phyloP scores from a whole-genome alignment of 345 rosid genomes.

The Aurinia saxatilis region DNA sequence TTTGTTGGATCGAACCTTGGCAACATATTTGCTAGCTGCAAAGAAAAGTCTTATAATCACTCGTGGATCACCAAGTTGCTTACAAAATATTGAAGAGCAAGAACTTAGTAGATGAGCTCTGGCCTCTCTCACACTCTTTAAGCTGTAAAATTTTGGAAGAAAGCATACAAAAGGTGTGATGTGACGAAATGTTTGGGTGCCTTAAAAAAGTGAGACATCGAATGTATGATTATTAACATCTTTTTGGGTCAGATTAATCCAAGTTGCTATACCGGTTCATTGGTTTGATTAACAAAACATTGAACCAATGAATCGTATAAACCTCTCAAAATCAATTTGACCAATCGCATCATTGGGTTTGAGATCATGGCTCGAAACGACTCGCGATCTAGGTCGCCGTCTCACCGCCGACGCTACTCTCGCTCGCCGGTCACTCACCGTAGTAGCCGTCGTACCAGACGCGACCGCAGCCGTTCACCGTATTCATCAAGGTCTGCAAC shows the following conservation, averaged over 20 bases:
- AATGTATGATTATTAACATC: no score
- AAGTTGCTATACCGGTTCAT: neutral
- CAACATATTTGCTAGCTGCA: slow-evolving; percentile 37
- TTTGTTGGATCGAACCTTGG: slow-evolving; percentile 55
- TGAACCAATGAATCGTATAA: neutral
- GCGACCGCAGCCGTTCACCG: slow-evolving; percentile 35
- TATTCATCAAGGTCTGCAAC: slow-evolving; percentile 25
- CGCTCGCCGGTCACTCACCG: slow-evolving; percentile 27
- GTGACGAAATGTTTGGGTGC: neutral
- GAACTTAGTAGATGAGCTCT: neutral
- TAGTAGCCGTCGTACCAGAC: slow-evolving; percentile 39
- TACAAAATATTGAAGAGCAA: neutral
- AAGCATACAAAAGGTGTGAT: neutral
- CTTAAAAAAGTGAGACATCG: neutral
- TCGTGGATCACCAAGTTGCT: no score
- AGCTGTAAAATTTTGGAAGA: neutral
- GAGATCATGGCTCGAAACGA: slow-evolving; percentile 51
- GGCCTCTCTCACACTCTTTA: neutral
- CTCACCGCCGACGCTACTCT: slow-evolving; percentile 45
- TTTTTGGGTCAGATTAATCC: no score
- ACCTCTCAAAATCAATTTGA: neutral
- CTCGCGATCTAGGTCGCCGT: slow-evolving; percentile 58
- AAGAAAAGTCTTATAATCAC: no score
- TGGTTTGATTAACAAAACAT: neutral
- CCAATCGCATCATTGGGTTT: no score